Evolutionary conservation across 164 flowering plant genomes (phyloP), one percentile per base, ranked within the genome.

Genomic region (Sextonia rubra): DNA sequence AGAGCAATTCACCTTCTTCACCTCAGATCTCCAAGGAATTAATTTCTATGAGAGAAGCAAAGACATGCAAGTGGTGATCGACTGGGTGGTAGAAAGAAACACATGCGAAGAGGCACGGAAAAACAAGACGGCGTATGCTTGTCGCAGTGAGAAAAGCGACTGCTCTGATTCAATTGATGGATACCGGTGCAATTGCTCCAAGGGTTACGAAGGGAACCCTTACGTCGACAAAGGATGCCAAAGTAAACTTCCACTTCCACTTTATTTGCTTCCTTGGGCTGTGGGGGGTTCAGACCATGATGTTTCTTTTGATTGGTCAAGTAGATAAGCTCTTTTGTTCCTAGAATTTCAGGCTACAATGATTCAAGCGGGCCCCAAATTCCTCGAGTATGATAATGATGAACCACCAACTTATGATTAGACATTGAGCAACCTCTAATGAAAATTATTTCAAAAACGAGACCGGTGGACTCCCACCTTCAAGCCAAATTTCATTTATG

Each of bases 191-290:
- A 27, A 11, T 44, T 89, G 93, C 76, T 4, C 14, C 0, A 15
- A 71, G 0, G 93, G 91, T 6, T 89, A 74, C 60, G 14, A 74
- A 44, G 91, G 91, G 22, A 89, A 89, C 65, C 91, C 93, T 0
- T 89, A 89, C 69, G 71, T 82, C 7, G 23, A 18, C 4, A 3
- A 58, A 20, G 72, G 64, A 56, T 70, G 72, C 72, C 64, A 69
- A 25, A 61, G 71, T 69, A 69, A 4, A 23, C 22, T 11, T 18
- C 24, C 8, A 23, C 22, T 11, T 18, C 24, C 8, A 9, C 9
- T 20, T 0, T 56, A 18, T n/a, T 17, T 17, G 2, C 22, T n/a
- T 56, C 3, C 17, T 5, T 37, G 44, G 44, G 44, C 9, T 37
- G 44, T 37, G 44, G 22, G 18, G 12, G 11, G 20, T 17, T 2